Conservation (phyloP, 2,329 filamentous ascomycete species). For the Fusarium pseudograminearum region DNA sequence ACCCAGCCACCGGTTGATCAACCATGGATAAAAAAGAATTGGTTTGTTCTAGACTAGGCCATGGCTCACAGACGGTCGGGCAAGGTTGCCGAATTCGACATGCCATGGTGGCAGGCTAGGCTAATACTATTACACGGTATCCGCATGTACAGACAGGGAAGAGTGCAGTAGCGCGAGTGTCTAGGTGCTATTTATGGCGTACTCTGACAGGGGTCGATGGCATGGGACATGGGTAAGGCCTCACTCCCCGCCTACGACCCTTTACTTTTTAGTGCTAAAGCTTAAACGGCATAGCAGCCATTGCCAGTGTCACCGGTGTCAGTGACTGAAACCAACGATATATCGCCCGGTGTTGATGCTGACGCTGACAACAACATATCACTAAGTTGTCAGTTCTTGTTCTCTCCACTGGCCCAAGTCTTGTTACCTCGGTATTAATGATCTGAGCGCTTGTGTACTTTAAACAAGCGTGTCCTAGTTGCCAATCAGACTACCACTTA, state of each 20-base stretch:
- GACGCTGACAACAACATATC: not conserved
- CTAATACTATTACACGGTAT: not conserved
- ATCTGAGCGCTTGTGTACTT: not conserved
- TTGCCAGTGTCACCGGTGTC: not conserved
- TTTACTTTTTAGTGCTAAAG: conserved; percentile 38
- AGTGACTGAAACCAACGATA: not conserved
- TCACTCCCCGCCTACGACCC: conserved; percentile 7
- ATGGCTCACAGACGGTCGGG: conserved; percentile 31
- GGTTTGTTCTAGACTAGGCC: conserved; percentile 41
- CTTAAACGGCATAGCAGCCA: conserved; percentile 40
- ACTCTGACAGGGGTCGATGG: conserved; percentile 11
- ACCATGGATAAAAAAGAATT: conserved; percentile 8
- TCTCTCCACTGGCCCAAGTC: not conserved
- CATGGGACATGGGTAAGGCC: conserved; percentile 19
- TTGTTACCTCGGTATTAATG: too few species aligned
- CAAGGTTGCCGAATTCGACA: conserved; percentile 28
- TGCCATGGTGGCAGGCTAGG: not conserved
- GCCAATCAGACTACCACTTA: not conserved
- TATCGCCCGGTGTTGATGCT: not conserved
- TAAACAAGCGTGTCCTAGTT: not conserved
- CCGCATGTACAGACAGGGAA: conserved; percentile 4
- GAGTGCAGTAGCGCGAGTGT: conserved; percentile 18
- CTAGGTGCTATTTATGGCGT: conserved; percentile 42
- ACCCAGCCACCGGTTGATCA: conserved; percentile 13
- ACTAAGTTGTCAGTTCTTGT: too few species aligned